A percentile compares a stretch with the other conserved stretches of the same genome.
Conservation (phyloP, 768 basidiomycete species). For the Dendrothele bispora region DNA sequence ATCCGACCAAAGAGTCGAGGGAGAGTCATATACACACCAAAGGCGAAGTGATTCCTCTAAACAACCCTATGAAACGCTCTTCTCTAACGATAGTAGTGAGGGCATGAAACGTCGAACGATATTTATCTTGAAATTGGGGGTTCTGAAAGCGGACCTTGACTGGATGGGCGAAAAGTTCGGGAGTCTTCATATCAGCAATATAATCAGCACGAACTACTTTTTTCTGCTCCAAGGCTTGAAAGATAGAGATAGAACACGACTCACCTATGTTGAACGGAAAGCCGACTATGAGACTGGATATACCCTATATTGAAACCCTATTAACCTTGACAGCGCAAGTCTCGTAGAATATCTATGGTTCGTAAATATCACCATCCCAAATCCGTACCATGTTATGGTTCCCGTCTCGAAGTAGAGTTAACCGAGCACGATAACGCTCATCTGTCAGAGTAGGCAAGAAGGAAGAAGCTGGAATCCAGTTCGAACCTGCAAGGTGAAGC, state of each 20-base stretch:
- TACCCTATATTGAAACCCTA: slow-evolving; percentile 40
- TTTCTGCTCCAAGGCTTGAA: not conserved
- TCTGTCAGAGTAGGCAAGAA: slow-evolving; percentile 64
- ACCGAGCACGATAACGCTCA: slow-evolving; percentile 68
- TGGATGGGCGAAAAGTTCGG: no score
- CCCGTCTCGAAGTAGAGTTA: slow-evolving; percentile 76
- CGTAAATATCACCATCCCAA: slow-evolving; percentile 90
- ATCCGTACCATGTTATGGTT: slow-evolving; percentile 92
- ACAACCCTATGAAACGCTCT: slow-evolving; percentile 67
- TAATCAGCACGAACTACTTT: not conserved
- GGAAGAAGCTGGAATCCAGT: slow-evolving; percentile 89
- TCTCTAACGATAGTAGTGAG: slow-evolving; percentile 67
- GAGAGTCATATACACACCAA: slow-evolving; percentile 71
- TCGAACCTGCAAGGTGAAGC: slow-evolving; percentile 53
- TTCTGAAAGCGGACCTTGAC: slow-evolving; percentile 85
- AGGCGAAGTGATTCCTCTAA: slow-evolving; percentile 78
- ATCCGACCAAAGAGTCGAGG: no score
- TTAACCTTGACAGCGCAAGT: slow-evolving; percentile 48
- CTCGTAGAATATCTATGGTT: slow-evolving; percentile 76
- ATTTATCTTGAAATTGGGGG: slow-evolving; percentile 53
- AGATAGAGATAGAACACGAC: slow-evolving; percentile 7
- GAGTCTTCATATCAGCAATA: not conserved
- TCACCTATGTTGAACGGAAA: slow-evolving; percentile 76
- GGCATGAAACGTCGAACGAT: slow-evolving; percentile 65
- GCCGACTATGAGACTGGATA: slow-evolving; percentile 65